These are phyloP conservation scores for Baorangia bicolor DNA, from an alignment of 768 basidiomycete species.

Conservation along the genomic window DNA sequence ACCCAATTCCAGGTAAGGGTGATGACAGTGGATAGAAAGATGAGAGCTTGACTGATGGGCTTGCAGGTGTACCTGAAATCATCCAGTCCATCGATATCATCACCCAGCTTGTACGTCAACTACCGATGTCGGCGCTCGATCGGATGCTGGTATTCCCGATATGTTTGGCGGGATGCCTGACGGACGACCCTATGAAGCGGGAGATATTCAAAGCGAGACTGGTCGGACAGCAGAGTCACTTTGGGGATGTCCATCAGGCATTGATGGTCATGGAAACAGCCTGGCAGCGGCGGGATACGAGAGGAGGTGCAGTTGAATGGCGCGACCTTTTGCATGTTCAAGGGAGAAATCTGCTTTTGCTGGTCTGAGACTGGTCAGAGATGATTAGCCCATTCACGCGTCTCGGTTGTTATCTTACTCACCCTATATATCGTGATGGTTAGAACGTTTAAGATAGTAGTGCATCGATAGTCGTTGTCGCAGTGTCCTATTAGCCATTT, in stretches of 20 bases:
- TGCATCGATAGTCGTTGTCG: slow-evolving; percentile 14
- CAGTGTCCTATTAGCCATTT: slow-evolving; percentile 10
- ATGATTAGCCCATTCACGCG: background rate
- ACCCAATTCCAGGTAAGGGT: slow-evolving; percentile 63
- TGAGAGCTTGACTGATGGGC: background rate
- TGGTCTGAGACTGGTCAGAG: slow-evolving; percentile 24
- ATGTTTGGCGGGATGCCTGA: slow-evolving; percentile 71
- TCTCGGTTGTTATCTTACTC: slow-evolving; percentile 16
- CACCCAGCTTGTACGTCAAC: slow-evolving; percentile 49
- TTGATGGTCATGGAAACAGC: slow-evolving; percentile 64
- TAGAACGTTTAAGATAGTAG: slow-evolving; percentile 14
- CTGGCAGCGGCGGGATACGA: slow-evolving; percentile 65
- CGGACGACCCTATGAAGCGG: slow-evolving; percentile 57
- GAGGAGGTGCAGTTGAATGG: slow-evolving; percentile 55
- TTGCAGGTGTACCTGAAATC: slow-evolving; percentile 71
- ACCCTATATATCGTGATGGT: slow-evolving; percentile 14
- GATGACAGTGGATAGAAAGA: background rate
- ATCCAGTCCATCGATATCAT: slow-evolving; percentile 53
- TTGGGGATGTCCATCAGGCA: slow-evolving; percentile 60
- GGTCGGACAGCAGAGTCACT: slow-evolving; percentile 50
- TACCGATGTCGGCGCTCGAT: slow-evolving; percentile 61
- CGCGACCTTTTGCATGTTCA: slow-evolving; percentile 47
- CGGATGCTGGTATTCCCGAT: slow-evolving; percentile 71
- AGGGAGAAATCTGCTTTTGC: slow-evolving; percentile 28
- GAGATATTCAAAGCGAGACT: slow-evolving; percentile 60